These are phyloP conservation scores for Penicillium olsonii DNA, from an alignment of 2,329 filamentous ascomycete genomes.

Conservation along the genomic window DNA sequence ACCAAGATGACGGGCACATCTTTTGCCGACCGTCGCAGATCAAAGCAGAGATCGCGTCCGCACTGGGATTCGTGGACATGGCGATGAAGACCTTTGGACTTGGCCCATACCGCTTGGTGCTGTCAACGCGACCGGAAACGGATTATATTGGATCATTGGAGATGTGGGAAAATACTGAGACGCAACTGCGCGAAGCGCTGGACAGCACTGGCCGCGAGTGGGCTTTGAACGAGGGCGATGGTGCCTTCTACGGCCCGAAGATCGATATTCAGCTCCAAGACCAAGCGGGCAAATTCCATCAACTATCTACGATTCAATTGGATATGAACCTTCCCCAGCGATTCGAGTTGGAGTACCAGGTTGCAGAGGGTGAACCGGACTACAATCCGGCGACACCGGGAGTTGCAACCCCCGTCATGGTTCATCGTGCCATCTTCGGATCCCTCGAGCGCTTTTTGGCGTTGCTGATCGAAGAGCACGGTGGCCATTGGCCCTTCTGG, in stretches of 20 bases:
- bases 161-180: slow-evolving; percentile 69
- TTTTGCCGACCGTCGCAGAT: slow-evolving; percentile 81
- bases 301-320: slow-evolving; percentile 84
- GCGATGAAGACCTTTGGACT: slow-evolving; percentile 71
- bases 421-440: slow-evolving; percentile 82
- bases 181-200: slow-evolving; percentile 65
- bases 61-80: slow-evolving; percentile 71
- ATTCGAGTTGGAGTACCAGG: slow-evolving; percentile 74
- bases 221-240: slow-evolving; percentile 77
- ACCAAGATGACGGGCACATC: slow-evolving; percentile 89
- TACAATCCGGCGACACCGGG: slow-evolving; percentile 51
- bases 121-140: slow-evolving; percentile 76
- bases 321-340: slow-evolving; percentile 87
- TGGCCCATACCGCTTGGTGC: slow-evolving; percentile 70
- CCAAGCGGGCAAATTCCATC: slow-evolving; percentile 80
- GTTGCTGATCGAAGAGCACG: slow-evolving; percentile 78
- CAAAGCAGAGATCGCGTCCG: slow-evolving; percentile 69
- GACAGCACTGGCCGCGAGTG: slow-evolving; percentile 67
- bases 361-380: slow-evolving; percentile 44
- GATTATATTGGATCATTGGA: slow-evolving; percentile 74
- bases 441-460: slow-evolving; percentile 85
- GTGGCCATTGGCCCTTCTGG: slow-evolving; percentile 85
- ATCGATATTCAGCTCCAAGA: slow-evolving; percentile 84
- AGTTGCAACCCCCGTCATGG: slow-evolving; percentile 71
- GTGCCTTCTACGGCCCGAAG: slow-evolving; percentile 89